Base-by-base conservation (phyloP, 2,329 filamentous ascomycete genomes). In the Aureobasidium sp. region DNA sequence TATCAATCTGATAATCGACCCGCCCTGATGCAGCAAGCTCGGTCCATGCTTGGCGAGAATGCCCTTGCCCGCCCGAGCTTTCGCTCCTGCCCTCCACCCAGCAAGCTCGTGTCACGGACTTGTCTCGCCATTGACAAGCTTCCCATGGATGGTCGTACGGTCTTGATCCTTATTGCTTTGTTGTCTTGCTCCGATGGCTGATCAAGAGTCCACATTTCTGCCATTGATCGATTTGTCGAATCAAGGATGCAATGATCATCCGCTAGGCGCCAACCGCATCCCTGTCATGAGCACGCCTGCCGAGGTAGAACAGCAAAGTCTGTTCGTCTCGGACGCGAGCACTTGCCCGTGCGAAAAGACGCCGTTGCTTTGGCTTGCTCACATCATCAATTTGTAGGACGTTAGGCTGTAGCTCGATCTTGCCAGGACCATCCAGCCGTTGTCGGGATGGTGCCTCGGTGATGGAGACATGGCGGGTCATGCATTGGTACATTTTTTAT, bases 1-100 rank as follows among this genome's bases (percentile, higher is more conserved):
- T 61, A 61, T 61, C 59, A 42, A 61, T 61, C 59, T 61, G 48
- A 61, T 54, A 61, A 61, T 61, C 59, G 29, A 44, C 53, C 53
- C 39, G 53, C 53, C 13, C 6, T 45, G 5, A 42, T 27, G 13
- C 10, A 44, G 16, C 11, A 11, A 21, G 50, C 36, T 30, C 25
- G 15, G 50, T 8, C 7, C 16, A 16, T 5, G 25, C 53, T 57
- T 57, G 53, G 53, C 53, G 39, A 45, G 36, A 54, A 54, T 42
- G 34, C 27, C 16, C n/a, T 16, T 54, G n/a, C n/a, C 32, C 30
- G 21, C 10, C 34, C 48, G 34, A 37, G 16, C 48, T 52, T 27
- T 34, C 48, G 48, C 48, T 52, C 21, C 32, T 52, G n/a, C 25
- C 37, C 5, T 25, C 47, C 32, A 3, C 25, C 8, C 21, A 30